phyloP scores from a whole-genome alignment of 768 basidiomycete genomes.

The Panaeolus papilionaceus region DNA sequence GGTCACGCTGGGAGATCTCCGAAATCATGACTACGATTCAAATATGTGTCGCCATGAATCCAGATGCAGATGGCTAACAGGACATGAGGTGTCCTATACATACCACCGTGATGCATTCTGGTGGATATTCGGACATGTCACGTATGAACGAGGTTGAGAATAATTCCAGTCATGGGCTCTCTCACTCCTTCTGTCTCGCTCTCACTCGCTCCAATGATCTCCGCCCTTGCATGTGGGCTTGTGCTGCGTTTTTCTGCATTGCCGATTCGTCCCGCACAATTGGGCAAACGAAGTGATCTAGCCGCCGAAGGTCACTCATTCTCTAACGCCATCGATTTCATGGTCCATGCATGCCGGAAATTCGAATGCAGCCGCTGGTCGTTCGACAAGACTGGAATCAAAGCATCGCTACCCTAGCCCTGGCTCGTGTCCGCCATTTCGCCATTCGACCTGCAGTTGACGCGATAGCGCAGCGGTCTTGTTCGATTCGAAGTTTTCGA shows the following conservation, averaged over 20 bases:
- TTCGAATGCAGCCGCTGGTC: not conserved
- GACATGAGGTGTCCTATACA: not conserved
- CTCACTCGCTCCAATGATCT: constrained; percentile 8
- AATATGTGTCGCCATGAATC: not conserved
- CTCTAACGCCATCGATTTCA: not conserved
- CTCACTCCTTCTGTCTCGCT: not conserved
- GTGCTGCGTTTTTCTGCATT: not conserved
- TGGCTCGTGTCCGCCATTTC: not conserved
- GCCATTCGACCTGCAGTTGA: not conserved
- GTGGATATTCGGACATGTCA: constrained; percentile 12
- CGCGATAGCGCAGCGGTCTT: not conserved
- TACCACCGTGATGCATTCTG: constrained; percentile 5
- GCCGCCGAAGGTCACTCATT: not conserved
- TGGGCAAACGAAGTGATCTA: not conserved
- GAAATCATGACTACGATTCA: constrained; percentile 3
- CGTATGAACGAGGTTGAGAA: not conserved
- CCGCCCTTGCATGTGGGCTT: not conserved
- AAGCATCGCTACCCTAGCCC: not conserved
- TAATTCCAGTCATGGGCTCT: not conserved
- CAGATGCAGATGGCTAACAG: constrained; percentile 4
- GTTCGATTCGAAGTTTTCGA: not conserved
- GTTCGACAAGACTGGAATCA: not conserved
- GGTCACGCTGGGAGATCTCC: constrained; percentile 1
- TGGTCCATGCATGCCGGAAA: not conserved
- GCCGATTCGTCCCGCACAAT: not conserved